Evolutionary conservation across 129 eudicot species (phyloP).

Genomic region (Tagetes erecta): DNA sequence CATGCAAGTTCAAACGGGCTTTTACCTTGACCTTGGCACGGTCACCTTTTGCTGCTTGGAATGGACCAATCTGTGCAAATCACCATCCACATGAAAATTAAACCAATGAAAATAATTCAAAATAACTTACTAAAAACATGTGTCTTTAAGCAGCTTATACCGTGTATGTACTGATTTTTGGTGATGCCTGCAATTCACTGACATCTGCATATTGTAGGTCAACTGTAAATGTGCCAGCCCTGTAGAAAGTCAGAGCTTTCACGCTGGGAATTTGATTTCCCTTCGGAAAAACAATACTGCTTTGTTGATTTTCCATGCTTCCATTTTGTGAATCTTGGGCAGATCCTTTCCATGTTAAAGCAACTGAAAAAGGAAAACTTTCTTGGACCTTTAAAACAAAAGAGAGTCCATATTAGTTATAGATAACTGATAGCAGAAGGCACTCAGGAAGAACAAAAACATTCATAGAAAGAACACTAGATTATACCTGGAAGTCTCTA

Average conservation of each 20-base stretch:
- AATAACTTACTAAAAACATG: background rate
- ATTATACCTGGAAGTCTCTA: conserved; percentile 69
- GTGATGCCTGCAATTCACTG: conserved; percentile 72
- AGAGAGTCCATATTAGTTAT: background rate
- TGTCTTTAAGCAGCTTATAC: conserved; percentile 34
- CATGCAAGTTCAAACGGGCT: conserved; percentile 79
- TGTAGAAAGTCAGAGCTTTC: conserved; percentile 74
- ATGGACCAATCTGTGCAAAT: conserved; percentile 76
- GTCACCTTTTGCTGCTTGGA: conserved; percentile 71
- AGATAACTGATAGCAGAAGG: background rate
- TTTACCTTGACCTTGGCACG: conserved; percentile 73
- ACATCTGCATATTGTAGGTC: conserved; percentile 90
- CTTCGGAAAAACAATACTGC: conserved; percentile 73
- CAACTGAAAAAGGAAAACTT: conserved; percentile 73
- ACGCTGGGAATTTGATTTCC: conserved; percentile 78
- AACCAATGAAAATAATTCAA: background rate
- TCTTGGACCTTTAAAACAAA: conserved; percentile 70
- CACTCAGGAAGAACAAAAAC: background rate
- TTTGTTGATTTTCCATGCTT: conserved; percentile 58
- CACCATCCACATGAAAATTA: background rate
- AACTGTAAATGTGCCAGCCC: conserved; percentile 68
- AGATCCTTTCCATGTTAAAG: conserved; percentile 78
- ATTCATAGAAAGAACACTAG: background rate
- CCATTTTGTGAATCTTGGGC: conserved; percentile 61
- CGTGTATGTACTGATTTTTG: conserved; percentile 85